These are phyloP conservation scores for Dothistroma pini DNA, from an alignment of 2,329 filamentous ascomycete species.

Conservation along the genomic window DNA sequence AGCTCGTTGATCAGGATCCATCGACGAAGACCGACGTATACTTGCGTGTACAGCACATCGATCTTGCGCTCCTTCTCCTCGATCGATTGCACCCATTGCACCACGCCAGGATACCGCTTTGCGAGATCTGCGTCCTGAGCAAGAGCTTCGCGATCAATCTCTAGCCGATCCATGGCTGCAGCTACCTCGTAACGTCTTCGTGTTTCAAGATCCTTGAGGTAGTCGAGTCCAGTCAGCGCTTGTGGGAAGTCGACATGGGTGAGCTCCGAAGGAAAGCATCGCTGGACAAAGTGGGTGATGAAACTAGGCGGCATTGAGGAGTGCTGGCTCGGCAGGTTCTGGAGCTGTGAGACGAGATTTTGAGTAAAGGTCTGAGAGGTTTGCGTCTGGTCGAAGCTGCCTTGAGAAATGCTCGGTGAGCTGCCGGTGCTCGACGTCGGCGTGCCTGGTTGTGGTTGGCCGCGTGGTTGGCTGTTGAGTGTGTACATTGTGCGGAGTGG, in stretches of 20 bases:
- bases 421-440: conserved; percentile 35
- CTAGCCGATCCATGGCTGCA: conserved; percentile 52
- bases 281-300: conserved; percentile 58
- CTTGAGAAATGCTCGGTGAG: conserved; percentile 36
- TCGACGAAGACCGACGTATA: conserved; percentile 59
- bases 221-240: conserved; percentile 62
- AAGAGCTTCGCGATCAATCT: conserved; percentile 49
- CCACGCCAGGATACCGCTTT: conserved; percentile 52
- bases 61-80: conserved; percentile 49
- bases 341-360: conserved; percentile 54
- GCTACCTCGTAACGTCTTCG: conserved; percentile 57
- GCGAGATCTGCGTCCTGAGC: conserved; percentile 48
- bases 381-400: conserved; percentile 27
- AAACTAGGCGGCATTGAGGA: conserved; percentile 60
- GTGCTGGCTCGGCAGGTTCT: conserved; percentile 57
- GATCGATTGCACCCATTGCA: conserved; percentile 50
- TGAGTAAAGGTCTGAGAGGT: conserved; percentile 47
- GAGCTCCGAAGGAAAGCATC: conserved; percentile 56
- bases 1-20: conserved; percentile 67
- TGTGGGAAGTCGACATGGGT: conserved; percentile 62
- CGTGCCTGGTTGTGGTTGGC: conserved; percentile 32
- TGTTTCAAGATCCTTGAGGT: conserved; percentile 60
- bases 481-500: conserved; percentile 66
- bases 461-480: conserved; percentile 57
- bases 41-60: conserved; percentile 56